Evolutionary conservation across 192 early-diverging fungal genomes (phyloP).

Genomic region (Cetraspora pellucida): DNA sequence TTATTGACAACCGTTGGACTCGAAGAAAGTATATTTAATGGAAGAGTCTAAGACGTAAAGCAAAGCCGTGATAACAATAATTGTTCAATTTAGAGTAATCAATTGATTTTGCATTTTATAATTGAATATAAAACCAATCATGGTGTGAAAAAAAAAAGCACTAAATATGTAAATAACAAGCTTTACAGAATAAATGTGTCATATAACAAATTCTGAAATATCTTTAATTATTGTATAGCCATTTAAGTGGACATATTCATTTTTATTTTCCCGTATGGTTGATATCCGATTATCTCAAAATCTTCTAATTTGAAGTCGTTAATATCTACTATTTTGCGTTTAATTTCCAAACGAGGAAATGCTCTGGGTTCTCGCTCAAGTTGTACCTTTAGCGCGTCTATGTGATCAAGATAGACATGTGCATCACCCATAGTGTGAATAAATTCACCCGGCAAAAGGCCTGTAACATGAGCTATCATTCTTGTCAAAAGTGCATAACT

Average conservation of each 20-base stretch:
- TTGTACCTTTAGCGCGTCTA: slow-evolving; percentile 83
- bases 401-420: slow-evolving; percentile 92
- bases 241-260: slow-evolving; percentile 94
- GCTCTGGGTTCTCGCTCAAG: slow-evolving; percentile 70
- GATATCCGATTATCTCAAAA: slow-evolving; percentile 80
- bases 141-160: no score
- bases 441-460: slow-evolving; percentile 79
- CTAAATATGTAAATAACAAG: no score
- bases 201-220: no score
- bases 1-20: not conserved
- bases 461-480: slow-evolving; percentile 88
- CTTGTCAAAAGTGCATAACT: slow-evolving; percentile 91
- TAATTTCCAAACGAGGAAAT: slow-evolving; percentile 75
- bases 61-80: no score
- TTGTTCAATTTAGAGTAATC: no score
- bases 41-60: not conserved
- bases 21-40: not conserved
- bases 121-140: no score
- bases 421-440: slow-evolving; percentile 95
- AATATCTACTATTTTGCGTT: slow-evolving; percentile 55
- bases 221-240: not conserved
- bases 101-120: no score
- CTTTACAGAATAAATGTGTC: no score
- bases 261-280: slow-evolving; percentile 81
- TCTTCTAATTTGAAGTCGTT: slow-evolving; percentile 81